Conservation (phyloP, 768 basidiomycete species). For the Rhizopogon sp. region DNA sequence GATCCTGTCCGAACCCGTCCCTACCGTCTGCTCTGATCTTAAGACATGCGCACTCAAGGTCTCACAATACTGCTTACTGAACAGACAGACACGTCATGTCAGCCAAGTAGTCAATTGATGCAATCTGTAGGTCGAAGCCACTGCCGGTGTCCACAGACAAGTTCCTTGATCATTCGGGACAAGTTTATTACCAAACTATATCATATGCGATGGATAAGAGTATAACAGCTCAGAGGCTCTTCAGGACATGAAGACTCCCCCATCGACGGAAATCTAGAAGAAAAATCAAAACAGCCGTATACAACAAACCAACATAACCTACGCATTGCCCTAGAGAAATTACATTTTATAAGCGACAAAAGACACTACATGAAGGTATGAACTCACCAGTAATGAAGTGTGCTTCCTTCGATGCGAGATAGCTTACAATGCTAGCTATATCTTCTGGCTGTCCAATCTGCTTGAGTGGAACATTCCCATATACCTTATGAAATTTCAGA, state of each 20-base stretch:
- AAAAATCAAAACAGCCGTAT: not conserved
- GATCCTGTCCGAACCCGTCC: too few species aligned
- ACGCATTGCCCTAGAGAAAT: slow-evolving; percentile 10
- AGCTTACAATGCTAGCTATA: slow-evolving; percentile 29
- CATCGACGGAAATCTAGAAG: slow-evolving; percentile 5
- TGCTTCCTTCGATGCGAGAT: slow-evolving; percentile 28
- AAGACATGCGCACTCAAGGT: too few species aligned
- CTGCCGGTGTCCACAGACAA: too few species aligned
- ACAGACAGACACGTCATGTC: too few species aligned
- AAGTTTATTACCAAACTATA: too few species aligned
- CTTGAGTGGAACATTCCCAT: slow-evolving; percentile 7
- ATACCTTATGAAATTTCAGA: slow-evolving; percentile 7
- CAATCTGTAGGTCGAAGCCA: too few species aligned
- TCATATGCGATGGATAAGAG: not conserved
- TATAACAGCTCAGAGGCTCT: not conserved
- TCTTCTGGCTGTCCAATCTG: slow-evolving; percentile 24
- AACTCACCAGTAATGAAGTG: slow-evolving; percentile 29
- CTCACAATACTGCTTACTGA: too few species aligned
- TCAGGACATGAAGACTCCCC: slow-evolving; percentile 5
- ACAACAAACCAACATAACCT: not conserved
- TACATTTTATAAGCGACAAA: not conserved
- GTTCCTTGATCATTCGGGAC: too few species aligned
- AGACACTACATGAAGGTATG: not conserved
- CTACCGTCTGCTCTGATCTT: too few species aligned
- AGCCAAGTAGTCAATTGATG: too few species aligned